phyloP scores from a whole-genome alignment of 108 stramenopile genomes.

The Skeletonema tropicum region DNA sequence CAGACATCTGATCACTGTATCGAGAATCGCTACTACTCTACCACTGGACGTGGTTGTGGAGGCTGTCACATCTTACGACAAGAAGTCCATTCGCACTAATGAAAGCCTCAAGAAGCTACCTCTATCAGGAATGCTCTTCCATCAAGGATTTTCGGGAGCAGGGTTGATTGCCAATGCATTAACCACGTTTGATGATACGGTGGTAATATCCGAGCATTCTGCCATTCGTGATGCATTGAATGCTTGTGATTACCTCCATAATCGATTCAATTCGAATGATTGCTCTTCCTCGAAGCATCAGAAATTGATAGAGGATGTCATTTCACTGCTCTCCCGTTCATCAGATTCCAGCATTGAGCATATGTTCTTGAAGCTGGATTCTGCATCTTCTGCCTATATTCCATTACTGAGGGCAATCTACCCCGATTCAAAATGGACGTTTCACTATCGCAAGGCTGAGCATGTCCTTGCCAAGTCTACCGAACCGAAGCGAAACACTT shows the following conservation, averaged over 20 bases:
- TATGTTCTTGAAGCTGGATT: slow-evolving; percentile 8
- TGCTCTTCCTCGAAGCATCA: not conserved
- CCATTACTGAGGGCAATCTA: not conserved
- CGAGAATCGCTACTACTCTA: slow-evolving; percentile 15
- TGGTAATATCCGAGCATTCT: slow-evolving; percentile 16
- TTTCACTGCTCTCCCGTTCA: not conserved
- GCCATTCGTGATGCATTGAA: slow-evolving; percentile 10
- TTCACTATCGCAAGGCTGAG: slow-evolving; percentile 10
- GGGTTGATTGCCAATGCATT: slow-evolving; percentile 9
- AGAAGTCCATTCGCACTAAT: not conserved
- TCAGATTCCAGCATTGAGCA: not conserved
- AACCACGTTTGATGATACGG: slow-evolving; percentile 1
- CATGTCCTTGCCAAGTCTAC: slow-evolving; percentile 16
- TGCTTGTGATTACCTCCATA: slow-evolving; percentile 16
- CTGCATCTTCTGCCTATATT: slow-evolving; percentile 10
- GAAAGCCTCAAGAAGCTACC: too few species aligned
- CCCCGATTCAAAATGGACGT: slow-evolving; percentile 13
- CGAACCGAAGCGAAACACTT: not conserved
- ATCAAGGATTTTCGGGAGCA: slow-evolving; percentile 13
- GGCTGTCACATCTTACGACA: slow-evolving; percentile 7
- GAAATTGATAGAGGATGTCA: slow-evolving; percentile 7
- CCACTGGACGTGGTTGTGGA: slow-evolving; percentile 7
- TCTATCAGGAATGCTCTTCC: slow-evolving; percentile 6
- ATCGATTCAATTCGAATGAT: not conserved
- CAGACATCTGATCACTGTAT: slow-evolving; percentile 7